Evolutionary conservation across 2,329 filamentous ascomycete species (phyloP), one percentile per base, ranked within the genome.

Genomic region (Exophiala viscosa): DNA sequence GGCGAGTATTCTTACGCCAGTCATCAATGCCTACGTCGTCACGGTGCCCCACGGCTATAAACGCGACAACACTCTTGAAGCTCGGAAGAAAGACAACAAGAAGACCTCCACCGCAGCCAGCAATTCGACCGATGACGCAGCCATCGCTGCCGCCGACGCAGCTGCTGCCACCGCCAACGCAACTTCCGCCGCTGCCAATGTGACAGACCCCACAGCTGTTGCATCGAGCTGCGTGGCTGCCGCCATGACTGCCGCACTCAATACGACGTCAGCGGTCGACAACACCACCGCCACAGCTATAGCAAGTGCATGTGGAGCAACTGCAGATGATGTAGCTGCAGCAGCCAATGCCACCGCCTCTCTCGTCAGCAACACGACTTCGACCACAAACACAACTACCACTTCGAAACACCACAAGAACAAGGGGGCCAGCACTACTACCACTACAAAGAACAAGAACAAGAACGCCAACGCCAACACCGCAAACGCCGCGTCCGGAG

Each of bases 21-120:
- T 43, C 8, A 47, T 54, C 3, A 46, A 41, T 4, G 52, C 41
- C 3, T 54, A 54, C 31, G 52, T 54, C 18, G 42, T 54, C 17
- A 28, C 52, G 5, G 35, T 45, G 7, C 52, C 52, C 10, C 11
- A 17, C 13, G 40, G 40, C 3, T 34, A 33, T 17, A 49, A 48
- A 28, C 46, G 38, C 18, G 15, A 18, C 20, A 36, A 46, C 34
- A 34, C 23, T 28, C 49, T 47, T 5, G 35, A 46, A 15, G 38
- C 31, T 15, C 36, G 40, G 38, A 48, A 54, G 14, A 34, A 36
- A n/a, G 20, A 48, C 36, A 15, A 48, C 36, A 39, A 28, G 3
- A 34, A 48, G n/a, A 20, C 28, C 14, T 33, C n/a, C 23, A 36
- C 36, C 34, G 39, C 45, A 13, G 39, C 36, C 34, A 34, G 34